phyloP scores from a whole-genome alignment of 2,329 filamentous ascomycete species.

The Ophiostoma quercus region DNA sequence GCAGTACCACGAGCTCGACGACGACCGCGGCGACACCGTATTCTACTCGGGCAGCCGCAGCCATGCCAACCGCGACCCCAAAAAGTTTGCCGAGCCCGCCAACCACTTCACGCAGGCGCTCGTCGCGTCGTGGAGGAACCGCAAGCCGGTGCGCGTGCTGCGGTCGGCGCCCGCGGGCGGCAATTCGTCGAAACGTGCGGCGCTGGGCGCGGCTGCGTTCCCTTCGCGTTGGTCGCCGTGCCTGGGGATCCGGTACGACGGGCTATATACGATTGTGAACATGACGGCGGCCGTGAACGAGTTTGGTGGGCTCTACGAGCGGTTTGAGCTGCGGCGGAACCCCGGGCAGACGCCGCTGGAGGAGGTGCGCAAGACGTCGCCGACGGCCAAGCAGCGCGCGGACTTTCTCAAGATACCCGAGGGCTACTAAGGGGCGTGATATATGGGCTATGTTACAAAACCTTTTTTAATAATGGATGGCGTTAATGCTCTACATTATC shows the following conservation, averaged over 20 bases:
- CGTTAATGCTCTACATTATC: too few species aligned
- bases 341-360: conserved; percentile 26
- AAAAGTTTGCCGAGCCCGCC: background rate
- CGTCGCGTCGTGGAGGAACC: conserved; percentile 22
- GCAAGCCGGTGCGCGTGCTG: conserved; percentile 32
- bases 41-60: conserved; percentile 32
- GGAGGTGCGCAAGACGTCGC: conserved; percentile 22
- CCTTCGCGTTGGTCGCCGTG: conserved; percentile 25
- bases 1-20: conserved; percentile 30
- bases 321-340: conserved; percentile 29
- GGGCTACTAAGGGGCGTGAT: background rate
- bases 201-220: background rate
- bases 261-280: conserved; percentile 33
- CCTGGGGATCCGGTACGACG: conserved; percentile 37
- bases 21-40: conserved; percentile 29
- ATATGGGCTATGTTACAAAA: background rate
- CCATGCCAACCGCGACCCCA: conserved; percentile 25
- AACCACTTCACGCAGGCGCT: conserved; percentile 28
- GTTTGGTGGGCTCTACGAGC: conserved; percentile 27
- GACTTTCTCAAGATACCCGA: conserved; percentile 26
- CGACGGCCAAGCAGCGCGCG: conserved; percentile 23
- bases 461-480: too few species aligned
- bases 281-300: conserved; percentile 23
- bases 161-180: conserved; percentile 27
- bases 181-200: background rate